Evolutionary conservation across 495 filamentous ascomycete genomes (phyloP).

Genomic region (Talaromyces adpressus): DNA sequence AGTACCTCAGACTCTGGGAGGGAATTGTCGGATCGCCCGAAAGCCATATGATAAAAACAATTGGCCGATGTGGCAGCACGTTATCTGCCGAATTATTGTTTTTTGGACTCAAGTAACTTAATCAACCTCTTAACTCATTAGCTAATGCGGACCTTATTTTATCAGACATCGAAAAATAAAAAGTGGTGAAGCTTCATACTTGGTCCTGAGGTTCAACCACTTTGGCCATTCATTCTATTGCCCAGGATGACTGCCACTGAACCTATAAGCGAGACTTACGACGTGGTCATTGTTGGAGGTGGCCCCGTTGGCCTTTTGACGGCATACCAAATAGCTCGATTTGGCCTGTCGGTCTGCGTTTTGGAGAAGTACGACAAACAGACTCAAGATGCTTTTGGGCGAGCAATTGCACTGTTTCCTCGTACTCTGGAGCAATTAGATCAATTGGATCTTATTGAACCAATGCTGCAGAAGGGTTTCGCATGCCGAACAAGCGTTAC

Average conservation of each 20-base stretch:
- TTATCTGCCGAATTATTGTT: neutral
- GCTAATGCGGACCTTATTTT: neutral
- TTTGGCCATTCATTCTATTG: neutral
- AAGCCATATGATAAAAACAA: neutral
- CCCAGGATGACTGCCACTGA: neutral
- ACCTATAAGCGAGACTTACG: neutral
- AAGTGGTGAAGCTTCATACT: neutral
- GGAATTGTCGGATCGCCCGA: neutral
- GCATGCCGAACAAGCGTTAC: neutral
- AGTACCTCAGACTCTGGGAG: no score
- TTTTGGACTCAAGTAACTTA: neutral
- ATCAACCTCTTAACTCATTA: neutral
- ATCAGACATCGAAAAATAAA: neutral
- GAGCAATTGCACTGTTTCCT: slow-evolving; percentile 23
- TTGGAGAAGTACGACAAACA: slow-evolving; percentile 35
- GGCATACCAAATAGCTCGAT: slow-evolving; percentile 28
- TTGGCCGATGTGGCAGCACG: neutral
- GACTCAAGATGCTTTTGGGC: slow-evolving; percentile 31
- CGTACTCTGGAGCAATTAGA: neutral
- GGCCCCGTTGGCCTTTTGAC: slow-evolving; percentile 71
- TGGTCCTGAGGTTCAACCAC: neutral
- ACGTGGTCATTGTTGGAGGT: slow-evolving; percentile 64
- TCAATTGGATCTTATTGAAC: neutral
- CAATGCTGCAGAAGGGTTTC: neutral
- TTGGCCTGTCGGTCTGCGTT: slow-evolving; percentile 10